These are phyloP conservation scores for Centaurea solstitialis DNA, from an alignment of 129 eudicot species.

Conservation along the genomic window DNA sequence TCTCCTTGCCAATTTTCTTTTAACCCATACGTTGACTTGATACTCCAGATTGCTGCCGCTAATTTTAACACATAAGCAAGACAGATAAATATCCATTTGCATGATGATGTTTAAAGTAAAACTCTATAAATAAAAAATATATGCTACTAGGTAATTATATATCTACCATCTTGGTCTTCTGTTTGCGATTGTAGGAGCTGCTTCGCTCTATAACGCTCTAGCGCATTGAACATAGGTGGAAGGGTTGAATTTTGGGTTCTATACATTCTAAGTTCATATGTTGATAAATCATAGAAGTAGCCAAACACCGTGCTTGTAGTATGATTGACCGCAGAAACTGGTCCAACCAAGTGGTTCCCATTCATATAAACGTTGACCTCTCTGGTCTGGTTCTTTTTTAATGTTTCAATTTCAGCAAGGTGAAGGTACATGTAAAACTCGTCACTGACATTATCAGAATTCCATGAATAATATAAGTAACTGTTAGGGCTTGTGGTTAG, in stretches of 20 bases:
- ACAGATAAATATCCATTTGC: background rate
- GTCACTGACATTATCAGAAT: background rate
- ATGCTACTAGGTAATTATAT: background rate
- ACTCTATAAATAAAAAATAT: background rate
- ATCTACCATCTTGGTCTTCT: constrained; percentile 31
- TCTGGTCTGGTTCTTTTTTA: constrained; percentile 27
- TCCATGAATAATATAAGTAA: background rate
- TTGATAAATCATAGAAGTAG: background rate
- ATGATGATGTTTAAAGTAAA: background rate
- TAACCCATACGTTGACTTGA: constrained; percentile 33
- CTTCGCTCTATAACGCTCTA: constrained; percentile 25
- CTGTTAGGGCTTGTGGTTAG: background rate
- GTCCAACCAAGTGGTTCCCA: background rate
- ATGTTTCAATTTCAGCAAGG: constrained; percentile 42
- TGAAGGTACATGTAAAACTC: constrained; percentile 26
- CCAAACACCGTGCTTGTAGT: background rate
- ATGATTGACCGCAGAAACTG: constrained; percentile 12
- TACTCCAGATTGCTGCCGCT: constrained; percentile 36
- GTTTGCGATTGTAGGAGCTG: constrained; percentile 26
- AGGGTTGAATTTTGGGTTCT: constrained; percentile 31
- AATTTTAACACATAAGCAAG: background rate
- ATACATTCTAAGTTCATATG: background rate
- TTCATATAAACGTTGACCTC: constrained; percentile 41
- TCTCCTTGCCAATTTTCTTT: constrained; percentile 51
- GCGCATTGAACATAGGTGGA: constrained; percentile 36